These are phyloP conservation scores for Rhizopogon salebrosus DNA, from an alignment of 768 basidiomycete genomes.

Conservation along the genomic window DNA sequence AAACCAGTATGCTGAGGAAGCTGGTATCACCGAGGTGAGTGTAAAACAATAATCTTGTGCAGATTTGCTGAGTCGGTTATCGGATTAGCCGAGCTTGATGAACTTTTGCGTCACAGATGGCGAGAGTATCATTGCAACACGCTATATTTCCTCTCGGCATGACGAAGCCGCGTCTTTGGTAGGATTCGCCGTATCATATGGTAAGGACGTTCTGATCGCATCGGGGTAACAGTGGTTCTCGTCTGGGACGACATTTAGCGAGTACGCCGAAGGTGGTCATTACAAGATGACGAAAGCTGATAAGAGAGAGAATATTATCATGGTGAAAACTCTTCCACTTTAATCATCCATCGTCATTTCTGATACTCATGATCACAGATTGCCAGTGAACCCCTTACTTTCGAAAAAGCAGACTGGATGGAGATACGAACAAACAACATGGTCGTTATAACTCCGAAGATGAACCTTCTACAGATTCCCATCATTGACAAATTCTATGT, in stretches of 20 bases:
- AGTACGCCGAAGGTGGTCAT: constrained; percentile 83
- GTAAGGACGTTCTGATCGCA: constrained; percentile 2
- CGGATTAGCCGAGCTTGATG: constrained; percentile 74
- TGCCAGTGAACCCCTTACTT: constrained; percentile 92
- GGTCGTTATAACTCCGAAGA: constrained; percentile 92
- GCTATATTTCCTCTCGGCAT: constrained; percentile 88
- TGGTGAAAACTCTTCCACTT: constrained; percentile 38
- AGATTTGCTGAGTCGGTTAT: neutral
- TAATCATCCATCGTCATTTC: constrained; percentile 9
- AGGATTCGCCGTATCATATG: constrained; percentile 4
- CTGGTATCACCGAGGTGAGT: constrained; percentile 66
- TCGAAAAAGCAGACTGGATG: constrained; percentile 99
- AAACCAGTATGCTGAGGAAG: constrained; percentile 71
- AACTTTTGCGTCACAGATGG: constrained; percentile 98
- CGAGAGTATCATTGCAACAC: constrained; percentile 85
- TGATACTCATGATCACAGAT: constrained; percentile 38
- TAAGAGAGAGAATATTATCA: constrained; percentile 93
- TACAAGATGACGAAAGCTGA: constrained; percentile 96
- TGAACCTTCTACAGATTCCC: constrained; percentile 91
- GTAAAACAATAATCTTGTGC: neutral
- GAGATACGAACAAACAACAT: constrained; percentile 96
- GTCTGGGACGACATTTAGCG: constrained; percentile 90
- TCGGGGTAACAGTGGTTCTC: constrained; percentile 74
- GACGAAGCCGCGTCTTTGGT: constrained; percentile 92
- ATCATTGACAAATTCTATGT: constrained; percentile 93